phyloP scores from a whole-genome alignment of 495 filamentous ascomycete genomes.

The Polyplosphaeria fusca region DNA sequence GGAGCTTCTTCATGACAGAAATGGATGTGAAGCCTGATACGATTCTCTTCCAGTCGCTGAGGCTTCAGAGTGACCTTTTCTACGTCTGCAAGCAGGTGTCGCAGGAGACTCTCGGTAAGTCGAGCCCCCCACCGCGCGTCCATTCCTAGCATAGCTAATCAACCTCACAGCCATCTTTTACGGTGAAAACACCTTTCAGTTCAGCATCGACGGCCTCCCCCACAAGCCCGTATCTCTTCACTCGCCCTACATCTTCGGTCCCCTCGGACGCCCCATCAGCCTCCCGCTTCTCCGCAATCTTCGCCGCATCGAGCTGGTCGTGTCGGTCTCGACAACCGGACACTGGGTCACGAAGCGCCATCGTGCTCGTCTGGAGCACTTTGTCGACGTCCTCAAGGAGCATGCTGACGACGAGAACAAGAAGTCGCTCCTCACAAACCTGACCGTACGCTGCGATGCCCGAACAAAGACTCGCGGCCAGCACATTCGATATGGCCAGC shows the following conservation, averaged over 20 bases:
- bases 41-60: background rate
- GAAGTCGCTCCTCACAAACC: slow-evolving; percentile 5
- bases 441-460: background rate
- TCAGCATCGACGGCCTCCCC: slow-evolving; percentile 3
- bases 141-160: background rate
- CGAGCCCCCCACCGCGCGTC: background rate
- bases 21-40: background rate
- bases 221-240: slow-evolving; percentile 5
- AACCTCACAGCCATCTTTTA: slow-evolving; percentile 13
- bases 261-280: background rate
- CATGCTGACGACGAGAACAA: slow-evolving; percentile 13
- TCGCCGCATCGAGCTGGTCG: slow-evolving; percentile 1
- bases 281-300: slow-evolving; percentile 16
- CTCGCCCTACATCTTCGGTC: slow-evolving; percentile 13
- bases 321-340: background rate
- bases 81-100: slow-evolving; percentile 6
- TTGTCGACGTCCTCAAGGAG: slow-evolving; percentile 13
- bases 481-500: background rate
- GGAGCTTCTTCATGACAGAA: background rate
- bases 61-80: background rate
- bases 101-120: slow-evolving; percentile 11
- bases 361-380: slow-evolving; percentile 13
- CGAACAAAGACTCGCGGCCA: background rate
- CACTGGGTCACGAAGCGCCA: slow-evolving; percentile 10
- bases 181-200: slow-evolving; percentile 10